A percentile compares a stretch with the other conserved stretches of the same genome.
These are phyloP conservation scores for Salix koriyanagi DNA, from an alignment of 345 rosid species.

Conservation along the genomic window DNA sequence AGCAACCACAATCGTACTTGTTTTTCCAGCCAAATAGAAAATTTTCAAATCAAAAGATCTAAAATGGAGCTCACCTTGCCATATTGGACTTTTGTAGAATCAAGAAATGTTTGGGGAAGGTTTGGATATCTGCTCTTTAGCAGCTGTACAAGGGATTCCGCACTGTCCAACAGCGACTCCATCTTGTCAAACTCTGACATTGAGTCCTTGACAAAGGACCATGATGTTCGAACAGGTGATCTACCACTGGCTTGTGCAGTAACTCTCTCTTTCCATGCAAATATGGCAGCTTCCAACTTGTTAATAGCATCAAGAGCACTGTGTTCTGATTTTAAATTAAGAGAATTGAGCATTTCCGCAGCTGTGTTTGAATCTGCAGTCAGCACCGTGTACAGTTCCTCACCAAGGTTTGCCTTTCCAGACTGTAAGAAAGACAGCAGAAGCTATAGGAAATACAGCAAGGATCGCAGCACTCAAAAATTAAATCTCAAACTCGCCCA, in stretches of 20 bases:
- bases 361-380: slow-evolving; percentile 36
- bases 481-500: background rate
- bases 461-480: background rate
- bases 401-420: slow-evolving; percentile 77
- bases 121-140: slow-evolving; percentile 62
- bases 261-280: slow-evolving; percentile 69
- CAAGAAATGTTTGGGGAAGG: slow-evolving; percentile 84
- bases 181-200: slow-evolving; percentile 51
- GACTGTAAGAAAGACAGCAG: slow-evolving; percentile 45
- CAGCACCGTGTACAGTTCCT: slow-evolving; percentile 63
- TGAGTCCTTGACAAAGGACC: slow-evolving; percentile 78
- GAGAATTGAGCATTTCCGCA: slow-evolving; percentile 47
- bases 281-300: slow-evolving; percentile 70
- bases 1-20: background rate
- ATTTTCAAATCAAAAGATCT: background rate
- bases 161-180: slow-evolving; percentile 56
- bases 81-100: slow-evolving; percentile 75
- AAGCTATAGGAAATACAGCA: background rate
- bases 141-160: slow-evolving; percentile 48
- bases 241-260: slow-evolving; percentile 46
- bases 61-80: slow-evolving; percentile 60
- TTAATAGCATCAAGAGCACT: slow-evolving; percentile 58
- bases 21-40: background rate
- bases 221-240: slow-evolving; percentile 61
- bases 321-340: slow-evolving; percentile 64